Evolutionary conservation across 495 filamentous ascomycete genomes (phyloP), one percentile per base, ranked within the genome.

Genomic region (Cetradonia linearis): DNA sequence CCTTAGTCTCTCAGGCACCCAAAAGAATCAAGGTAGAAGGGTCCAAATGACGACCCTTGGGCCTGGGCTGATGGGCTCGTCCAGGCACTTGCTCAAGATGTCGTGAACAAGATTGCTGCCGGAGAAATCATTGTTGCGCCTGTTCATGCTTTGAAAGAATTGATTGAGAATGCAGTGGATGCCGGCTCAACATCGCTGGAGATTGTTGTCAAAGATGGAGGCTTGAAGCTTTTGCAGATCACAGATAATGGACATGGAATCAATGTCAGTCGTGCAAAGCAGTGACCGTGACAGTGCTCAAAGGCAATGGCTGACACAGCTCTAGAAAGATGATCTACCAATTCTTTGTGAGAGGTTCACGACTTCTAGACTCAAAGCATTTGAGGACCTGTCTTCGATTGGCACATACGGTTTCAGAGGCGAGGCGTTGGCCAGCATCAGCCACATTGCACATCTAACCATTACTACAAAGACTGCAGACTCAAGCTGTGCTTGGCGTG

Each of bases 41-140:
- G 16, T 23, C 23, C 3, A 33, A n/a, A 31, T 20, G 20, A 4
- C 3, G 13, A 52, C 20, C 18, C 20, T 23, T n/a, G n/a, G 30
- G 40, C 16, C 36, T 34, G 31, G 27, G 33, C 54, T 68, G 46
- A 64, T 63, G 55, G 48, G 52, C 54, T 59, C 25, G 27, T 42
- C 48, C 62, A 95, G 88, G 86, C 91, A 31, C 82, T 99, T 20
- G 87, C 96, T 69, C 86, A 88, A 68, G 90, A 96, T 77, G 94
- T 99, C 44, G 89, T 97, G 60, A 97, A 97, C 75, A 97, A 96
- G 74, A 99, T 99, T 66, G 94, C 94, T 9, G 94, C 94, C n/a
- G 94, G 94, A 18, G 94, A 99, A 70, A 99, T 97, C 62, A 97
- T 99, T 56, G 90, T 97, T 55, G 93, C 94, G 13, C 94, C 94